Percentiles rank a stretch among this genome's conserved stretches.
phyloP scores from a whole-genome alignment of 2,329 filamentous ascomycete species.

The Orbilia blumenaviensis region DNA sequence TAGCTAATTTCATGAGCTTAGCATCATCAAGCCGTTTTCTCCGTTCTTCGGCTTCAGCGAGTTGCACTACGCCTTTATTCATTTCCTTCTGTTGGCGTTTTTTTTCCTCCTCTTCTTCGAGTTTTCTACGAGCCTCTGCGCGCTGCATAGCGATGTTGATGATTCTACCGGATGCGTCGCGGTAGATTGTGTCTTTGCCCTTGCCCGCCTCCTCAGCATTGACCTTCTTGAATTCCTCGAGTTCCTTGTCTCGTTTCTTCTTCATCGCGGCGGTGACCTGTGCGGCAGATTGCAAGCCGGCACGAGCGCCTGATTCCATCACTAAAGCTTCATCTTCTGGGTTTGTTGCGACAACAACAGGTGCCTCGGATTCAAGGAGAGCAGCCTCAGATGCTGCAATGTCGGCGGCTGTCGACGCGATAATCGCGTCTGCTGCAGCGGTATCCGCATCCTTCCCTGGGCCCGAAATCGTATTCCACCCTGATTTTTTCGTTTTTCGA shows the following conservation, averaged over 20 bases:
- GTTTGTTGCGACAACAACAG: constrained; percentile 63
- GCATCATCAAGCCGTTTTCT: constrained; percentile 79
- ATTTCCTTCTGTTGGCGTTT: constrained; percentile 74
- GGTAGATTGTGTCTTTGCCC: constrained; percentile 84
- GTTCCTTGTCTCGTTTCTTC: constrained; percentile 73
- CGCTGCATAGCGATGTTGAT: constrained; percentile 92
- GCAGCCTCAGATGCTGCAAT: constrained; percentile 65
- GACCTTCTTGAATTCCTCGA: constrained; percentile 65
- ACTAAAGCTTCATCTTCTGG: constrained; percentile 68
- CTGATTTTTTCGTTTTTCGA: constrained; percentile 40
- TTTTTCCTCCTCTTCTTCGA: constrained; percentile 73
- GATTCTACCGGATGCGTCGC: constrained; percentile 91
- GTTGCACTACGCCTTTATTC: constrained; percentile 85
- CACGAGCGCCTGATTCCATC: constrained; percentile 88
- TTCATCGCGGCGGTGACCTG: constrained; percentile 76
- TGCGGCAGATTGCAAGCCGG: constrained; percentile 84
- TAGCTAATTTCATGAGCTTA: constrained; percentile 79
- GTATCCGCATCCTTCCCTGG: constrained; percentile 64
- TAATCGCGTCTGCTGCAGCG: constrained; percentile 79
- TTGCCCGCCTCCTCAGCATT: constrained; percentile 60
- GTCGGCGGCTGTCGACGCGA: constrained; percentile 76
- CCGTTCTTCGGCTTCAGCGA: constrained; percentile 71
- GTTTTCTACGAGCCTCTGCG: constrained; percentile 82
- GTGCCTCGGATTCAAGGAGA: constrained; percentile 65
- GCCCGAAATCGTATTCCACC: constrained; percentile 36